Evolutionary conservation across 2,329 filamentous ascomycete genomes (phyloP).

Genomic region (Cercospora brassicicola): DNA sequence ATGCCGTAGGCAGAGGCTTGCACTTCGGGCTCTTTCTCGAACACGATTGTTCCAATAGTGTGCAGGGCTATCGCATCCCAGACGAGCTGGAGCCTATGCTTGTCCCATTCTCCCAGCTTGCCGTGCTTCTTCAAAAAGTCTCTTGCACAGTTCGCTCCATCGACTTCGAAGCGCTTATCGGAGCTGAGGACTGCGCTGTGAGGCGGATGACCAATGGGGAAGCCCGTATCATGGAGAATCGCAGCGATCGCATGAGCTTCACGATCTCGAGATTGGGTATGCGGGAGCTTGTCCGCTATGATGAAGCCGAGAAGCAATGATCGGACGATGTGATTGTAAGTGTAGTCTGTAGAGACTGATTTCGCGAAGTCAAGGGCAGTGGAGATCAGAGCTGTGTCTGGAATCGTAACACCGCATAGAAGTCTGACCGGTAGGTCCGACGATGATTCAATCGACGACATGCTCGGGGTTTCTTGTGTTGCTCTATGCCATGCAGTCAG

Average conservation of each 20-base stretch:
- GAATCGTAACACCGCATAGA: conserved; percentile 39
- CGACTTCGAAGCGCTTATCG: conserved; percentile 55
- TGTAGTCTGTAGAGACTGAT: conserved; percentile 33
- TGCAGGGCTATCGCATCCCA: conserved; percentile 55
- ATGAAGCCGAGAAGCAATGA: conserved; percentile 42
- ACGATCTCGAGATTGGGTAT: conserved; percentile 26
- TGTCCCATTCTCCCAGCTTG: conserved; percentile 40
- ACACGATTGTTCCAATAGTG: conserved; percentile 42
- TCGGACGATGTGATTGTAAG: conserved; percentile 46
- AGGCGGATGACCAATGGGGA: conserved; percentile 44
- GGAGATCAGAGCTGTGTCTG: conserved; percentile 42
- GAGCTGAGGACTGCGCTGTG: conserved; percentile 44
- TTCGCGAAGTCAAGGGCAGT: conserved; percentile 40
- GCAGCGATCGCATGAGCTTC: conserved; percentile 29
- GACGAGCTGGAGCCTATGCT: conserved; percentile 47
- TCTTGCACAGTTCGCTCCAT: conserved; percentile 50
- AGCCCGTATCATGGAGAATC: conserved; percentile 43
- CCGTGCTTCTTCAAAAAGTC: conserved; percentile 41
- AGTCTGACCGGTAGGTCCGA: not conserved
- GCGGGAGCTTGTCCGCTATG: conserved; percentile 39
- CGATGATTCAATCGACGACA: not conserved
- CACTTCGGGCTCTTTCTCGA: conserved; percentile 49
- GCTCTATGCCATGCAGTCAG: not conserved
- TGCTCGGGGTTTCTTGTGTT: not conserved
- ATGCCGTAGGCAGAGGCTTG: conserved; percentile 32